Evolutionary conservation across 1,284 basidiomycete genomes (phyloP), one percentile per base, ranked within the genome.

Genomic region (Cryptococcus maquisensis): DNA sequence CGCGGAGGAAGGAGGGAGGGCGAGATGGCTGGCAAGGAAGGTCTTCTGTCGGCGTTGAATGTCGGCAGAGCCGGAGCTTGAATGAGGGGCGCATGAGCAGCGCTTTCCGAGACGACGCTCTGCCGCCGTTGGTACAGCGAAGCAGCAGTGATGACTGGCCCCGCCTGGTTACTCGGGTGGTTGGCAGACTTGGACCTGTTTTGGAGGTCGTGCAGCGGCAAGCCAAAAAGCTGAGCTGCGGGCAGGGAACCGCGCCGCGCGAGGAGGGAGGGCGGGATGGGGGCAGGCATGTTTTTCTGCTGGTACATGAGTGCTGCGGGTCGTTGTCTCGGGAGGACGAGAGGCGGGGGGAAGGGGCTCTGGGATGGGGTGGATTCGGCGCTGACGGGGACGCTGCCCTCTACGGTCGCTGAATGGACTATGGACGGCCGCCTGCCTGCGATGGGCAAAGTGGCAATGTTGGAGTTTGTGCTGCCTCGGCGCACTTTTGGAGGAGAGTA

Each of bases 211-310:
- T 40, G 20, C 21, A 51, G 39, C 1, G 61, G 61, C 3, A 61
- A 13, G 8, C 60, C 55, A 47, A 62, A 59, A 2, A 59, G 47
- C 35, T 54, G 52, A 12, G 58, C 58, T 1, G 53, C 57, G 18
- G 61, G 61, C 9, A 62, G 46, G 1, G 55, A 57, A 3, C 65
- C 65, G 6, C 64, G 56, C 42, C 65, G 52, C 2, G 62, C 61
- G 26, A 67, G 62, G 5, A 68, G 59, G 20, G 49, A 54, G 3
- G 66, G 66, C 3, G 66, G 66, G 32, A 68, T 62, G 1, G 64
- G 64, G 21, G 61, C 60, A 10, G 59, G 58, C 4, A 66, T 47
- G 0, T 61, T 52, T 36, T 57, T 51, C 40, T 60, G 56, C 20
- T 60, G 56, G 52, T 66, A 68, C 20, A 61, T 56, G 6, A 66